Evolutionary conservation across 2,329 filamentous ascomycete genomes (phyloP), one percentile per base, ranked within the genome.

Genomic region (Pseudofabraea citricarpa): DNA sequence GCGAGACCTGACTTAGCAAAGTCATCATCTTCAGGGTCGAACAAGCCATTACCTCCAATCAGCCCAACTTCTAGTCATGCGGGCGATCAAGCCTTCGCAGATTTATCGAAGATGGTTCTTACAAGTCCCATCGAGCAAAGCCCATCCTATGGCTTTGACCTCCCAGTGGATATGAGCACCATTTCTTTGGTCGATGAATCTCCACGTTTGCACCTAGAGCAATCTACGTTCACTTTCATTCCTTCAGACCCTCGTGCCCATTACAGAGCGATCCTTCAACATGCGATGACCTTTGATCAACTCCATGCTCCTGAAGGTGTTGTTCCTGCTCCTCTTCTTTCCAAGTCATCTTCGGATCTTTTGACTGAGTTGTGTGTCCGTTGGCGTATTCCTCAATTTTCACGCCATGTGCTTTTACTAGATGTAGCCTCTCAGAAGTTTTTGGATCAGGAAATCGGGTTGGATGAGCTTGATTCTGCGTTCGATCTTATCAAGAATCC

Each of bases 351-450:
- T 2, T 76, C 81, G 38, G 90, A 96, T 44, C 70, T 98, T 36
- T 67, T 98, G 49, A 86, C 85, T 47, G 91, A 97, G 63, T 75
- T 96, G 45, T 87, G 85, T 46, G 71, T 89, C 49, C 81, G 90
- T 56, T 98, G 93, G 93, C 83, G 93, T 39, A 76, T 98, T 49
- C 90, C 91, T 2, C 82, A 85, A 51, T 89, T 83, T 57, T 88
- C 89, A 3, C 79, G 90, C 35, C 74, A 89, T 40, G 81, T 95
- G 5, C 67, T 91, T 5, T 83, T 95, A 56, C 68, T 97, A 26
- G 93, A 97, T 66, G 86, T 94, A 44, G 77, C 89, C 6, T 77
- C 84, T 18, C 85, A 90, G 56, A 93, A 93, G 62, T 97, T 90
- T 59, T 70, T 89, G 36, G 85, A 95, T 53, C 82, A 87, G 52